These are phyloP conservation scores for Ophiocordyceps polyrhachis-furcata DNA, from an alignment of 2,329 filamentous ascomycete species.

Conservation along the genomic window DNA sequence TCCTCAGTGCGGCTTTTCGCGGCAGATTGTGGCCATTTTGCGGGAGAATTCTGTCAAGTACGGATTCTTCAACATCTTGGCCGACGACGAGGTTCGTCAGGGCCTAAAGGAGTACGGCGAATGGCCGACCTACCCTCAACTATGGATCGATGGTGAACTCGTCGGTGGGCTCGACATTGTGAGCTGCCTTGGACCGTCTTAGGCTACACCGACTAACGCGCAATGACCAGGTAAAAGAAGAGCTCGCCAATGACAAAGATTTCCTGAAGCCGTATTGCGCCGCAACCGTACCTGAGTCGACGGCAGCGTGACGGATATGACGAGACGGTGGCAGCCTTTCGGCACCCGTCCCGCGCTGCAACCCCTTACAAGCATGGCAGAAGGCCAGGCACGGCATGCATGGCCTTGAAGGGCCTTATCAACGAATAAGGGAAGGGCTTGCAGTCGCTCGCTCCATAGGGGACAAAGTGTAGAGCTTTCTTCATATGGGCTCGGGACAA, in stretches of 20 bases:
- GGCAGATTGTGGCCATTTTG: slow-evolving; percentile 71
- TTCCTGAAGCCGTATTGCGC: slow-evolving; percentile 63
- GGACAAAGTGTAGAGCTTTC: no score
- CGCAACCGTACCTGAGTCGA: slow-evolving; percentile 20
- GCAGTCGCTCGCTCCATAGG: no score
- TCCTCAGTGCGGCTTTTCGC: slow-evolving; percentile 82
- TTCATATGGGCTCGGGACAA: no score
- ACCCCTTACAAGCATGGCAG: not conserved
- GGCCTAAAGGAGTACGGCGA: slow-evolving; percentile 95
- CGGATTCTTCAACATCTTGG: slow-evolving; percentile 97
- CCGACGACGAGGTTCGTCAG: slow-evolving; percentile 91
- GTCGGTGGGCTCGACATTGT: slow-evolving; percentile 94
- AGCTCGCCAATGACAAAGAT: slow-evolving; percentile 63
- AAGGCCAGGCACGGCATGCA: not conserved
- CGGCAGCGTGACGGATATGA: slow-evolving; percentile 11
- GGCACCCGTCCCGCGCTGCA: not conserved
- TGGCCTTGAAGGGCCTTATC: not conserved
- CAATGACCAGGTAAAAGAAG: slow-evolving; percentile 62
- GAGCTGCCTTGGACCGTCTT: slow-evolving; percentile 21
- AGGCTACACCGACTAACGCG: slow-evolving; percentile 5
- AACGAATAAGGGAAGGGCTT: not conserved
- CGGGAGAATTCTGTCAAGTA: slow-evolving; percentile 86
- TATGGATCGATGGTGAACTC: slow-evolving; percentile 81
- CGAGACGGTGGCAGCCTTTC: not conserved
- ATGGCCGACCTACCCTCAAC: slow-evolving; percentile 93